Conservation (phyloP, 1,139 yeast genomes). For the Taphrina wiesneri region DNA sequence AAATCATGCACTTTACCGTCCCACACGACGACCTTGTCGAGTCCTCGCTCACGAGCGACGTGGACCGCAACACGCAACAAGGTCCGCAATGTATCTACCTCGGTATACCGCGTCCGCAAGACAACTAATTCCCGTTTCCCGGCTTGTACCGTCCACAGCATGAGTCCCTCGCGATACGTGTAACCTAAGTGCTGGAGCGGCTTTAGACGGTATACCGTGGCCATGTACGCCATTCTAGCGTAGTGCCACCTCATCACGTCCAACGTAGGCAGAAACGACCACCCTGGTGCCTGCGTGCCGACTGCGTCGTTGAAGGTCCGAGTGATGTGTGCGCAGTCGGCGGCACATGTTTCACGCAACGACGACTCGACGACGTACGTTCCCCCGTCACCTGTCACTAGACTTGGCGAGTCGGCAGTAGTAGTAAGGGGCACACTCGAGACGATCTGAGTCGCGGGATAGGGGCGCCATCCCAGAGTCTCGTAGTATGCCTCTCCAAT, state of each 20-base stretch:
- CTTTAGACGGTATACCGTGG: not conserved
- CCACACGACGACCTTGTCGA: conserved; percentile 3
- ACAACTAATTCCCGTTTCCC: not conserved
- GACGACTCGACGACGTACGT: not conserved
- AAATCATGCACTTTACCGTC: not conserved
- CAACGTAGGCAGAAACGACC: conserved; percentile 12
- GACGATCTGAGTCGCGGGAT: not conserved
- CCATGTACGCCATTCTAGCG: conserved; percentile 3
- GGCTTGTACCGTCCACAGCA: not conserved
- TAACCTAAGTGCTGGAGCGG: not conserved
- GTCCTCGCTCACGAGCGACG: not conserved
- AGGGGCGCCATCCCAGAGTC: conserved; percentile 1
- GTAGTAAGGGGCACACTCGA: not conserved
- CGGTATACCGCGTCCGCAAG: not conserved
- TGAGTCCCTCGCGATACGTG: not conserved
- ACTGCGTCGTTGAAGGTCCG: not conserved
- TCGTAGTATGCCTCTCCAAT: not conserved
- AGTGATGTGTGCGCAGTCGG: not conserved
- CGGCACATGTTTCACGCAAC: not conserved
- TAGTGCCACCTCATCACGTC: conserved; percentile 15
- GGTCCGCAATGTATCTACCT: not conserved
- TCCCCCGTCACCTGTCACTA: not conserved
- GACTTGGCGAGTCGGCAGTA: not conserved
- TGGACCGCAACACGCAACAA: not conserved
- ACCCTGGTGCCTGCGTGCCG: not conserved